These are phyloP conservation scores for Fagopyrum homotropicum DNA, from an alignment of 148 eudicot species.

Conservation along the genomic window DNA sequence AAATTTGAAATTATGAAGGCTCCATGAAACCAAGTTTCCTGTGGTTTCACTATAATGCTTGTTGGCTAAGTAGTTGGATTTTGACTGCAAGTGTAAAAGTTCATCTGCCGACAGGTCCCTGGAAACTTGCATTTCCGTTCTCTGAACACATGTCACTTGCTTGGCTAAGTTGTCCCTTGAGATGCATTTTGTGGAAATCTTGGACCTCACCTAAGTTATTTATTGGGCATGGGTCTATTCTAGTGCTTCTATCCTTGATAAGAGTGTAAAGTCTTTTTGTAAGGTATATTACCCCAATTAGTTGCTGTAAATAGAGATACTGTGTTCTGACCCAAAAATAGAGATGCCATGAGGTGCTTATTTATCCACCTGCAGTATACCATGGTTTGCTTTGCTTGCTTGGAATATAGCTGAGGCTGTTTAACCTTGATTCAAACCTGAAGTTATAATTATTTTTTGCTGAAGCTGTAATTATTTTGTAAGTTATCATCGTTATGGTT, in stretches of 20 bases:
- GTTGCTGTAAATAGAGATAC: neutral
- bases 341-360: neutral
- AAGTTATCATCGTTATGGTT: neutral
- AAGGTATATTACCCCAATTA: neutral
- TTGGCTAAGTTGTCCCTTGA: neutral
- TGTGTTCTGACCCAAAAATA: neutral
- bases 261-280: neutral
- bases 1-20: neutral
- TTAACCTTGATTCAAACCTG: neutral
- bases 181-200: neutral
- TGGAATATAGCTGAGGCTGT: conserved; percentile 5
- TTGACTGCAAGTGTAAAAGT: neutral
- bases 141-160: neutral
- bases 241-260: neutral
- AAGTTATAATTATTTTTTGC: neutral
- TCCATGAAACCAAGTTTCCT: neutral
- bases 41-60: neutral
- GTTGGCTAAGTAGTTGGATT: neutral
- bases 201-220: neutral
- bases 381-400: neutral
- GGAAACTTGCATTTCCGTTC: neutral
- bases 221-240: neutral
- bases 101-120: neutral
- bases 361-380: neutral
- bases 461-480: neutral